phyloP scores from a whole-genome alignment of 2,329 filamentous ascomycete genomes.

The Bipolaris bicolor region DNA sequence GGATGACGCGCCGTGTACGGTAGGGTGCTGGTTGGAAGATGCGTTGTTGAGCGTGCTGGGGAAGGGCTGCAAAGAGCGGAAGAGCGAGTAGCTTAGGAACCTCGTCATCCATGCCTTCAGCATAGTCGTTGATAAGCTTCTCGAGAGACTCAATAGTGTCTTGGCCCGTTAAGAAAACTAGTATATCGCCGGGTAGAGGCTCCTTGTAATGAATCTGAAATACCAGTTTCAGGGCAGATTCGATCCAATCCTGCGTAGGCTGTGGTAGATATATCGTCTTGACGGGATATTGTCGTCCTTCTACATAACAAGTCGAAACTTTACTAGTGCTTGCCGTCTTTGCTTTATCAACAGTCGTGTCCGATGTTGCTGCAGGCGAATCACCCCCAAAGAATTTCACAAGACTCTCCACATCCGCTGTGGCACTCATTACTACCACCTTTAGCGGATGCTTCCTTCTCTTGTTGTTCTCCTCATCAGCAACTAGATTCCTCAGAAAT shows the following conservation, averaged over 20 bases:
- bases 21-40: constrained; percentile 79
- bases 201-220: constrained; percentile 87
- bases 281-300: constrained; percentile 87
- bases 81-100: constrained; percentile 74
- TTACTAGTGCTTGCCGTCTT: neutral
- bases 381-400: constrained; percentile 71
- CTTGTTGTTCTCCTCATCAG: constrained; percentile 70
- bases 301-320: constrained; percentile 68
- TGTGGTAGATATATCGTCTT: constrained; percentile 74
- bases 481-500: constrained; percentile 80
- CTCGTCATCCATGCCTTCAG: constrained; percentile 72
- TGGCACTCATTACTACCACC: constrained; percentile 96
- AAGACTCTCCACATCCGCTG: constrained; percentile 83
- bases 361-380: constrained; percentile 6
- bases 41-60: constrained; percentile 82
- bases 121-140: constrained; percentile 80
- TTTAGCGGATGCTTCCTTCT: constrained; percentile 69
- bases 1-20: constrained; percentile 84
- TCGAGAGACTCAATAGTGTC: constrained; percentile 88
- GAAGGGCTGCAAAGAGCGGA: constrained; percentile 87
- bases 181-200: constrained; percentile 88
- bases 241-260: constrained; percentile 80
- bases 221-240: constrained; percentile 79
- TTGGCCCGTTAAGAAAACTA: constrained; percentile 91
- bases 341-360: constrained; percentile 20